phyloP scores from a whole-genome alignment of 257 asterid species.

The Solanum lycopersicoides region DNA sequence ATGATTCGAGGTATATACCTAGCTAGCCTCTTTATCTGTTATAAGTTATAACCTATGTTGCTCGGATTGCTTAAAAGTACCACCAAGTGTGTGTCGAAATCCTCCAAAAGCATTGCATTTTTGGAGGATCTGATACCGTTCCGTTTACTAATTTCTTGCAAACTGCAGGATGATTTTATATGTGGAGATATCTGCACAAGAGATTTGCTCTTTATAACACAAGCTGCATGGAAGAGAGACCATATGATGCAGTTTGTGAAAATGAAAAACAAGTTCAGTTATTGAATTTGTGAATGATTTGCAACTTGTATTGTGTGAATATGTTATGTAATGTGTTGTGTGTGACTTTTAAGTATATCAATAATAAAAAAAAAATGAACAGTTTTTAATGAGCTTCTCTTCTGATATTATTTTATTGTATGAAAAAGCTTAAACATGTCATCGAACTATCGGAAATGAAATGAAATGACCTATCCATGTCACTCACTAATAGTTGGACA shows the following conservation, averaged over 20 bases:
- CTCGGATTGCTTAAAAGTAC: background rate
- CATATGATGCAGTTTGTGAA: background rate
- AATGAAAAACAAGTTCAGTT: background rate
- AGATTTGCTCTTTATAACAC: background rate
- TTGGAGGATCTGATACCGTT: background rate
- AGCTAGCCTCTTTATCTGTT: background rate
- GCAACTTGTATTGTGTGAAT: background rate
- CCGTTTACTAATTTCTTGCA: background rate
- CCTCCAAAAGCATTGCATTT: background rate
- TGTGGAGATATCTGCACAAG: background rate
- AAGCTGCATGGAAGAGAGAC: background rate
- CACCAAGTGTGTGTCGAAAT: background rate
- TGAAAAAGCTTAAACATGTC: background rate
- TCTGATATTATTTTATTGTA: background rate
- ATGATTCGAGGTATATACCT: constrained; percentile 18
- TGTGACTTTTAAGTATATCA: background rate
- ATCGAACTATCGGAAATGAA: background rate
- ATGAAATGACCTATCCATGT: background rate
- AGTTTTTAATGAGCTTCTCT: background rate
- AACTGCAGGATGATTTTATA: background rate
- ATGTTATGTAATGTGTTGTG: background rate
- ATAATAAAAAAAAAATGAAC: background rate
- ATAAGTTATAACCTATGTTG: background rate
- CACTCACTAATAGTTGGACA: background rate
- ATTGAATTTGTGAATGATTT: background rate